These are phyloP conservation scores for Tolypocladium pustulatum DNA, from an alignment of 2,329 filamentous ascomycete species.

Conservation along the genomic window DNA sequence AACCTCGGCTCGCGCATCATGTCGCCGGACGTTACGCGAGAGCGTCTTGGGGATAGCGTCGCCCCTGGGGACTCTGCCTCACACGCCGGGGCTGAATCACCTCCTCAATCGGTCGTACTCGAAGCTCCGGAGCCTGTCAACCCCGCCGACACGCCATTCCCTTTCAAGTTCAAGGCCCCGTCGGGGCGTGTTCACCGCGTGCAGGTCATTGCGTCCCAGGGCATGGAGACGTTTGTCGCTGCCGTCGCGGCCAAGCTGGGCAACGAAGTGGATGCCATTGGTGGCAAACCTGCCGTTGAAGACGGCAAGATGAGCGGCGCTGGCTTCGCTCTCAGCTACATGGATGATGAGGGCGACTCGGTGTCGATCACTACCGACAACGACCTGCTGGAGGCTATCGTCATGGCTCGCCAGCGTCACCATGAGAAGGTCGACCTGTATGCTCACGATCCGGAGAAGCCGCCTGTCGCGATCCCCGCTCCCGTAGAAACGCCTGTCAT, in stretches of 20 bases:
- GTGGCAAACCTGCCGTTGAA: constrained; percentile 66
- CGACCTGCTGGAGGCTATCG: constrained; percentile 82
- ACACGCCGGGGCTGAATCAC: constrained; percentile 74
- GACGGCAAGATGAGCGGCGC: constrained; percentile 66
- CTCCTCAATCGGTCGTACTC: constrained; percentile 52
- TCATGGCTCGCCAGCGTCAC: constrained; percentile 64
- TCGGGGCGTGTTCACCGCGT: constrained; percentile 88
- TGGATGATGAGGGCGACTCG: constrained; percentile 94
- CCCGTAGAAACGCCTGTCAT: constrained; percentile 30
- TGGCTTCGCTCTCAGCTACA: constrained; percentile 87
- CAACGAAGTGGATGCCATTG: constrained; percentile 69
- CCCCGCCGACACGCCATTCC: constrained; percentile 68
- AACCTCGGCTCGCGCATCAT: constrained; percentile 63
- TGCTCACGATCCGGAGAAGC: constrained; percentile 84
- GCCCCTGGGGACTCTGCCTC: constrained; percentile 92
- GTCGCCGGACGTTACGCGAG: constrained; percentile 67
- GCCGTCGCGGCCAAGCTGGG: constrained; percentile 80
- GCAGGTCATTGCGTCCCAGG: constrained; percentile 71
- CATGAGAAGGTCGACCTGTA: constrained; percentile 96
- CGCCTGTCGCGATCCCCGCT: constrained; percentile 59
- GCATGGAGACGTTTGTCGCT: constrained; percentile 67
- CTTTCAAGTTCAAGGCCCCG: constrained; percentile 98
- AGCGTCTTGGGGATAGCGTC: constrained; percentile 69
- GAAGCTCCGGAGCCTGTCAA: constrained; percentile 37
- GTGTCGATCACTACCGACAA: constrained; percentile 95